These are phyloP conservation scores for Phalaenopsis aphrodite DNA, from an alignment of 106 monocot species.

Conservation along the genomic window DNA sequence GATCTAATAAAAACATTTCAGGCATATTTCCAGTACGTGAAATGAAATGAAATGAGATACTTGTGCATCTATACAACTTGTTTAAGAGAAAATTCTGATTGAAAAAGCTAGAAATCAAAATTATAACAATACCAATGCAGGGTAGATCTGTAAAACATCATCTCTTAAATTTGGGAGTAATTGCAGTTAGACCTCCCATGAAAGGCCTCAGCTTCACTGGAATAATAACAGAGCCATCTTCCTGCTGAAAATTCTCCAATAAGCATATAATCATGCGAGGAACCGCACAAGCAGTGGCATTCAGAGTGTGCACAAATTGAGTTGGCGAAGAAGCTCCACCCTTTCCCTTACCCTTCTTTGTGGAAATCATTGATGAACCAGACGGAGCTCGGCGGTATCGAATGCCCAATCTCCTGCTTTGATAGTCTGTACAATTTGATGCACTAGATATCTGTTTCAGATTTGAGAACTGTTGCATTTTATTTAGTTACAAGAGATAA, in stretches of 20 bases:
- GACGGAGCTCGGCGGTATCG: constrained; percentile 58
- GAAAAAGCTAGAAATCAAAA: too few relatives aligned
- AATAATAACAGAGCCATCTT: constrained; percentile 73
- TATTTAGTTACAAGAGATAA: background rate
- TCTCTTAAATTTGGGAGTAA: constrained; percentile 28
- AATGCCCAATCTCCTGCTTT: constrained; percentile 84
- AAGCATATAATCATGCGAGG: constrained; percentile 88
- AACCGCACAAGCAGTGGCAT: constrained; percentile 95
- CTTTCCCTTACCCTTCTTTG: constrained; percentile 75
- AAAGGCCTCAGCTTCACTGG: constrained; percentile 73
- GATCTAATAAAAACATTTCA: too few relatives aligned
- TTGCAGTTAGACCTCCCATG: constrained; percentile 61
- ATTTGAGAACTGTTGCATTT: background rate
- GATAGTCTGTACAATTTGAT: constrained; percentile 97
- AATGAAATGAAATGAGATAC: too few relatives aligned
- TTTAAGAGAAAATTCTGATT: too few relatives aligned
- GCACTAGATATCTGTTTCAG: constrained; percentile 79
- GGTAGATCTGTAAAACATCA: background rate
- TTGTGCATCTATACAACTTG: too few relatives aligned
- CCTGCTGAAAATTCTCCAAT: constrained; percentile 91
- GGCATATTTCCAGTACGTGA: too few relatives aligned
- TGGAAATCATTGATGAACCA: constrained; percentile 14
- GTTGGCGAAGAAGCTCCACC: constrained; percentile 26
- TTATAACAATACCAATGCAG: background rate
- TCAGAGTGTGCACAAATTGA: constrained; percentile 87